Evolutionary conservation across 2,329 filamentous ascomycete species (phyloP).

Genomic region (Aspergillus proliferans): DNA sequence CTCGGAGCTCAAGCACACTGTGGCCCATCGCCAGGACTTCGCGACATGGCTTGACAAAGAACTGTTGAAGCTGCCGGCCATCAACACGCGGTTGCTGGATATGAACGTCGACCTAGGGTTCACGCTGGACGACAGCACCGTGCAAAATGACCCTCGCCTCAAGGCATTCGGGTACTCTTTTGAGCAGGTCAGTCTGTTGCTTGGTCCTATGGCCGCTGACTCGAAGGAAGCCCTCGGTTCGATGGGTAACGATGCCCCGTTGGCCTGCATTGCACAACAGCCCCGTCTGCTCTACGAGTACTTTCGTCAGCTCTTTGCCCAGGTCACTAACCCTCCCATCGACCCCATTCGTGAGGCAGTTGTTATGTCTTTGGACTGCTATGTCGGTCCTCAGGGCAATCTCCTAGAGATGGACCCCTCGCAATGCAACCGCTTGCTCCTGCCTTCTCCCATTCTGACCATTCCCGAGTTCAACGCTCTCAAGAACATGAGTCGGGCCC

Average conservation of each 20-base stretch:
- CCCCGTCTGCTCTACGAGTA: slow-evolving; percentile 90
- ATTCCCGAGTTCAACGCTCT: slow-evolving; percentile 86
- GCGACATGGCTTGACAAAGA: slow-evolving; percentile 79
- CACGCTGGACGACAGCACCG: slow-evolving; percentile 59
- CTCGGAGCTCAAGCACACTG: slow-evolving; percentile 79
- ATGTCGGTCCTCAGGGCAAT: slow-evolving; percentile 93
- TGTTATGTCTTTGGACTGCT: slow-evolving; percentile 96
- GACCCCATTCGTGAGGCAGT: slow-evolving; percentile 96
- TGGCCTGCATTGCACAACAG: slow-evolving; percentile 84
- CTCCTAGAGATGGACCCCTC: slow-evolving; percentile 86
- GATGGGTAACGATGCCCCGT: slow-evolving; percentile 93
- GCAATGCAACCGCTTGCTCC: slow-evolving; percentile 77
- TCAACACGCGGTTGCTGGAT: slow-evolving; percentile 57
- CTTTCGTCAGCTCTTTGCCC: slow-evolving; percentile 94
- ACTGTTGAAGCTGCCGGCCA: slow-evolving; percentile 71
- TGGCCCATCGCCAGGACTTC: slow-evolving; percentile 84
- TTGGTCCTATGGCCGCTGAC: slow-evolving; percentile 93
- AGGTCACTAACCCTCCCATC: slow-evolving; percentile 96
- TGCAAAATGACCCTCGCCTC: slow-evolving; percentile 79
- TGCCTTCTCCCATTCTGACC: slow-evolving; percentile 83
- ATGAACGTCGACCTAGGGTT: slow-evolving; percentile 57
- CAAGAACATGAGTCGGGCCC: slow-evolving; percentile 65
- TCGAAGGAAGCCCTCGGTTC: slow-evolving; percentile 96
- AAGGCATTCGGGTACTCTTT: slow-evolving; percentile 90
- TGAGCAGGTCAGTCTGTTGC: slow-evolving; percentile 85